Evolutionary conservation across 768 basidiomycete species (phyloP).

Genomic region (Russula brevipes): DNA sequence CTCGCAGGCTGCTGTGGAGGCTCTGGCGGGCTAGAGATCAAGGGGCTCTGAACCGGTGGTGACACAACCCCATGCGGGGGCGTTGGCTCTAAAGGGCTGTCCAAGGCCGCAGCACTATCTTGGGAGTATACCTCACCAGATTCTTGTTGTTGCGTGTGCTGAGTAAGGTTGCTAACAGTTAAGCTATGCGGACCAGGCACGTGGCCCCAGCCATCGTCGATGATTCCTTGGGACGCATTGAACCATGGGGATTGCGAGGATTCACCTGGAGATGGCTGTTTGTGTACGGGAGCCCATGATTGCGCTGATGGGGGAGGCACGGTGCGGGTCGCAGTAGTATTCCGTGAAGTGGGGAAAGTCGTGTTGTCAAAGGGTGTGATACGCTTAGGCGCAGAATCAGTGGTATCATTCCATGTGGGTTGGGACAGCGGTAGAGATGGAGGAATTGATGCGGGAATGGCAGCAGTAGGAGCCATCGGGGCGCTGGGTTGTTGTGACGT

Average conservation of each 20-base stretch:
- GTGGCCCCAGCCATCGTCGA: conserved; percentile 45
- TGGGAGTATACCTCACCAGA: conserved; percentile 30
- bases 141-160: conserved; percentile 52
- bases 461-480: background rate
- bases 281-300: conserved; percentile 14
- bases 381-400: conserved; percentile 21
- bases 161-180: conserved; percentile 53
- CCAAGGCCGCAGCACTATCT: conserved; percentile 22
- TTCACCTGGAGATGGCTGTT: conserved; percentile 13
- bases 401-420: conserved; percentile 15
- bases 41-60: background rate
- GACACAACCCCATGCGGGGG: conserved; percentile 25
- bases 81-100: conserved; percentile 20
- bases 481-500: conserved; percentile 4
- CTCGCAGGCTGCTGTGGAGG: conserved; percentile 27
- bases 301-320: conserved; percentile 25
- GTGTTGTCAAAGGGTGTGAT: conserved; percentile 22
- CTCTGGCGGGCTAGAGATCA: conserved; percentile 26
- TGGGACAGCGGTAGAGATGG: conserved; percentile 11
- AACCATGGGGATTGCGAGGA: conserved; percentile 50
- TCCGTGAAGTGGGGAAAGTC: conserved; percentile 21
- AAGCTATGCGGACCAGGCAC: conserved; percentile 44
- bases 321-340: conserved; percentile 20
- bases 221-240: conserved; percentile 41
- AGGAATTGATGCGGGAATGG: conserved; percentile 1